These are phyloP conservation scores for Penicillium salamii DNA, from an alignment of 495 filamentous ascomycete species.

Conservation along the genomic window DNA sequence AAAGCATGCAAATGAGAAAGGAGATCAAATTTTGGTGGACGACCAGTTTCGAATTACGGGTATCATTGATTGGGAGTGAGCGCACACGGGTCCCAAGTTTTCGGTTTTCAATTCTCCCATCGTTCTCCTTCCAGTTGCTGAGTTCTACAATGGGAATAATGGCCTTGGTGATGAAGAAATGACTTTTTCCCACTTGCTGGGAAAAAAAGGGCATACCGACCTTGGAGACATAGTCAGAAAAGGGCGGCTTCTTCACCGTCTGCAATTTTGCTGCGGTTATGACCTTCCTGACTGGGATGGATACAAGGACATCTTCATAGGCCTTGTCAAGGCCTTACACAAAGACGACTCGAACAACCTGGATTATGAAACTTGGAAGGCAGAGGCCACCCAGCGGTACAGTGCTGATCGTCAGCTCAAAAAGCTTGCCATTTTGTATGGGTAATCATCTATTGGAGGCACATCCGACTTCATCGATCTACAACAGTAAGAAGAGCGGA, in stretches of 20 bases:
- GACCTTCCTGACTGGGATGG: constrained; percentile 16
- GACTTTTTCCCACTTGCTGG: constrained; percentile 27
- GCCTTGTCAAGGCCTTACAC: constrained; percentile 31
- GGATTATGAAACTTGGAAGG: no score
- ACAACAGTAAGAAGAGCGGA: no score
- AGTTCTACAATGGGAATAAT: constrained; percentile 40
- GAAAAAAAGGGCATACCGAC: constrained; percentile 27
- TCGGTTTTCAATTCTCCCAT: constrained; percentile 40
- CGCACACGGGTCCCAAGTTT: constrained; percentile 31
- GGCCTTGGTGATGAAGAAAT: constrained; percentile 32
- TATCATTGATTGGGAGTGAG: constrained; percentile 47
- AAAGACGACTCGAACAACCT: no score
- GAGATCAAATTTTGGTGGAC: constrained; percentile 46
- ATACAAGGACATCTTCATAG: constrained; percentile 39
- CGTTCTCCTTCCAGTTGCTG: constrained; percentile 39
- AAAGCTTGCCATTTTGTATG: no score
- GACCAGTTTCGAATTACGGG: constrained; percentile 41
- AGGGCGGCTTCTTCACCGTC: constrained; percentile 32
- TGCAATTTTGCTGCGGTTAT: constrained; percentile 39
- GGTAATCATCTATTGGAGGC: no score
- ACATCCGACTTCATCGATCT: no score
- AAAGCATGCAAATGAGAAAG: constrained; percentile 44
- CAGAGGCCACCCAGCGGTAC: no score
- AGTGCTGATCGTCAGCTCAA: no score
- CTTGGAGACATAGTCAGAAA: constrained; percentile 31